Evolutionary conservation across 2,329 filamentous ascomycete species (phyloP).

Genomic region (Venturia carpophila): DNA sequence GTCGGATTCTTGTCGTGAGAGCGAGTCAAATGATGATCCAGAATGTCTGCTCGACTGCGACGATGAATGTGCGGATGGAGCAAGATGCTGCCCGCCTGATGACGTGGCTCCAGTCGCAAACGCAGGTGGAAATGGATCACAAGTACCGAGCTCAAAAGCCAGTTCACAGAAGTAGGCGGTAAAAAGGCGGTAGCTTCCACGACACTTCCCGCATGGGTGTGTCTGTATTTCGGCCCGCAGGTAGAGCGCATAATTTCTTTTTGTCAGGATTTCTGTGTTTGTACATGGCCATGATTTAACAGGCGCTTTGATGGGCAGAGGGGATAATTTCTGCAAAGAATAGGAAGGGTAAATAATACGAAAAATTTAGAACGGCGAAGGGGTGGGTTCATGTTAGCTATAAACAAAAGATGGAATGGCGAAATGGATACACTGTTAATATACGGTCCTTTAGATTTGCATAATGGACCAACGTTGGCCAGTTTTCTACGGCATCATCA

Average conservation of each 20-base stretch:
- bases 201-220: no score
- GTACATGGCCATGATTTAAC: not conserved
- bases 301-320: not conserved
- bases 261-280: not conserved
- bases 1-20: constrained; percentile 20
- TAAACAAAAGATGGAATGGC: no score
- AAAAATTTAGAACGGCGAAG: no score
- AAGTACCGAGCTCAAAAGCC: not conserved
- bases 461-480: no score
- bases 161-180: not conserved
- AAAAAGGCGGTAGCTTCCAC: not conserved
- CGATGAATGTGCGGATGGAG: constrained; percentile 36
- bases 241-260: not conserved
- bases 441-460: no score
- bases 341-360: not conserved
- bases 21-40: constrained; percentile 10
- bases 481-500: no score
- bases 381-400: no score
- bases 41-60: constrained; percentile 38
- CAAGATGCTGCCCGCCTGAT: constrained; percentile 35
- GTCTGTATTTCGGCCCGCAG: no score
- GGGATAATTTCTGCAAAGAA: not conserved
- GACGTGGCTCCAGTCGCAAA: not conserved
- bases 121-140: not conserved
- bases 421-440: no score